phyloP scores from a whole-genome alignment of 331 rosid species.

The Phaseolus coccineus region DNA sequence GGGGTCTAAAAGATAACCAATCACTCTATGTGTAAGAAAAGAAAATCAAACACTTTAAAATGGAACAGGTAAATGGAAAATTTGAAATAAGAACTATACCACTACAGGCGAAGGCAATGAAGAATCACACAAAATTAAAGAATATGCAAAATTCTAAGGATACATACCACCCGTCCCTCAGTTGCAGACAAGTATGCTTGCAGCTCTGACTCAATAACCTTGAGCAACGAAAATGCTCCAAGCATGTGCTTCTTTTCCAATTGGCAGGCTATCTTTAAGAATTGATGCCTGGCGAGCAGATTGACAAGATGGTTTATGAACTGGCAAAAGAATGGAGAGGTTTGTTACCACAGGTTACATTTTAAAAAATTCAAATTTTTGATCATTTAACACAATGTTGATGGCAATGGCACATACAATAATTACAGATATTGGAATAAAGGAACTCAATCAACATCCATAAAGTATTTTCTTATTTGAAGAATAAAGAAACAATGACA shows the following conservation, averaged over 20 bases:
- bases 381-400: conserved; percentile 25
- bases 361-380: conserved; percentile 34
- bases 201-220: conserved; percentile 93
- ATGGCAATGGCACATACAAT: background rate
- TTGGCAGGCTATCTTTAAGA: conserved; percentile 92
- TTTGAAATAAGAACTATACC: conserved; percentile 29
- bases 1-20: conserved; percentile 9
- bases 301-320: conserved; percentile 94
- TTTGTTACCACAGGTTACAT: conserved; percentile 35
- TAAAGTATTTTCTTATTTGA: background rate
- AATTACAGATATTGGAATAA: conserved; percentile 32
- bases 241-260: conserved; percentile 95
- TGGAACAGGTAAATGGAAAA: conserved; percentile 4
- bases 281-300: conserved; percentile 95
- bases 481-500: conserved; percentile 31
- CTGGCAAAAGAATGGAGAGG: conserved; percentile 60
- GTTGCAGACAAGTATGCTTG: conserved; percentile 87
- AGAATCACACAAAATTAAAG: background rate
- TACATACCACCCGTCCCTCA: conserved; percentile 88
- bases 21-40: conserved; percentile 33
- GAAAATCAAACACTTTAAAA: conserved; percentile 13
- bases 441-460: conserved; percentile 17
- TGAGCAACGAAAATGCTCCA: conserved; percentile 89
- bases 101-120: conserved; percentile 18
- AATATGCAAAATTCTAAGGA: conserved; percentile 28